These are phyloP conservation scores for Cryomyces minteri DNA, from an alignment of 495 filamentous ascomycete genomes.

Conservation along the genomic window DNA sequence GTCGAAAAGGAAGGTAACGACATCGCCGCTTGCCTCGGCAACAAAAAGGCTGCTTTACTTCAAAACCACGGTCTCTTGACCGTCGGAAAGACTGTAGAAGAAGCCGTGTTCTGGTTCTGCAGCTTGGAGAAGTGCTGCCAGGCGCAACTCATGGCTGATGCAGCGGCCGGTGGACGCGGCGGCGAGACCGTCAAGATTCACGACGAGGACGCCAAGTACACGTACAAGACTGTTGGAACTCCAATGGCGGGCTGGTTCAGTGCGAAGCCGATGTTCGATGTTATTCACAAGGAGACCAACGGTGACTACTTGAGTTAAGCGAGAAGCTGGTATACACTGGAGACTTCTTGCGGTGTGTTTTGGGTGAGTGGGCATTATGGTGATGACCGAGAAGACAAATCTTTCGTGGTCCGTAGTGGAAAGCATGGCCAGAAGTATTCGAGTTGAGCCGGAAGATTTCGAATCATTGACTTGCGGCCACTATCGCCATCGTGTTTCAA, in stretches of 20 bases:
- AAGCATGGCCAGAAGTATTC: too few species aligned
- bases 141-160: conserved; percentile 59
- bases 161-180: conserved; percentile 47
- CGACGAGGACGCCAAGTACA: conserved; percentile 48
- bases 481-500: too few species aligned
- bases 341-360: too few species aligned
- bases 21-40: conserved; percentile 45
- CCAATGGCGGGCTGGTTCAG: conserved; percentile 49
- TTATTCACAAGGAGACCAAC: conserved; percentile 45
- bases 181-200: conserved; percentile 45
- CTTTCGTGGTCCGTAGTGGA: too few species aligned
- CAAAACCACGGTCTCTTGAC: conserved; percentile 52
- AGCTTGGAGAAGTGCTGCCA: conserved; percentile 60
- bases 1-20: conserved; percentile 48
- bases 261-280: conserved; percentile 56
- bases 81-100: conserved; percentile 19
- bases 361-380: too few species aligned
- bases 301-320: conserved; percentile 35
- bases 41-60: conserved; percentile 50
- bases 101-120: conserved; percentile 56
- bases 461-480: too few species aligned
- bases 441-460: too few species aligned
- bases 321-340: too few species aligned
- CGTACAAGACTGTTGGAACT: conserved; percentile 46
- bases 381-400: too few species aligned